These are phyloP conservation scores for Diaporthe longicolla DNA, from an alignment of 2,329 filamentous ascomycete genomes.

Conservation along the genomic window DNA sequence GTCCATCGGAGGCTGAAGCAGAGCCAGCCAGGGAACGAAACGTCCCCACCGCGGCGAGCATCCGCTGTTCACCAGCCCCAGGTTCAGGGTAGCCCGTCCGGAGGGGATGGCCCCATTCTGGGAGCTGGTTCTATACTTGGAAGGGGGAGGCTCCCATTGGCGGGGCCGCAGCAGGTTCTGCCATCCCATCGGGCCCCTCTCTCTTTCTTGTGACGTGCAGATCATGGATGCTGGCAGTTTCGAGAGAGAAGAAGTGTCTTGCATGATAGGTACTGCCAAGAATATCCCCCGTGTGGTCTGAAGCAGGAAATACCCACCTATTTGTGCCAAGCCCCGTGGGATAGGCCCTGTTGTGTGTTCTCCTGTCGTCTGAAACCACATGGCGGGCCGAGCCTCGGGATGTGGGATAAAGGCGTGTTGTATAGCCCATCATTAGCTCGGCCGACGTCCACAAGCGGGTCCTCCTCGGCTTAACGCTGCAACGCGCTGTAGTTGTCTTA, in stretches of 20 bases:
- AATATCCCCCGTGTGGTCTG: conserved; percentile 13
- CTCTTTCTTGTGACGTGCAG: conserved; percentile 14
- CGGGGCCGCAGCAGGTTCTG: conserved; percentile 4
- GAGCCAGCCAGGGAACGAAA: conserved; percentile 25
- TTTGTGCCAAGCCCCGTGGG: conserved; percentile 13
- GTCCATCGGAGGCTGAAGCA: conserved; percentile 17
- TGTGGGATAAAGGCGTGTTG: conserved; percentile 14
- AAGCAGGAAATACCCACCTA: conserved; percentile 7
- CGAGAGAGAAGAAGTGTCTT: not conserved
- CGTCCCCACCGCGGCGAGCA: conserved; percentile 16
- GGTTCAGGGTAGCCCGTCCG: not conserved
- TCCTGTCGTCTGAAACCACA: conserved; percentile 19
- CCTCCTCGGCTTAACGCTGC: not conserved
- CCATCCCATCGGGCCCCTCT: conserved; percentile 7
- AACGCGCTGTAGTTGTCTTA: not conserved
- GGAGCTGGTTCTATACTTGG: conserved; percentile 20
- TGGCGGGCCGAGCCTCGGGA: conserved; percentile 23
- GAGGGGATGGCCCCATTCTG: not conserved
- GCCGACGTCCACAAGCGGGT: not conserved
- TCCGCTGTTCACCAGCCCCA: not conserved
- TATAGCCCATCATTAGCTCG: conserved; percentile 12
- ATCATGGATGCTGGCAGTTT: conserved; percentile 24
- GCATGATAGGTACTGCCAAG: conserved; percentile 25
- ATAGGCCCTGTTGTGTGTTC: conserved; percentile 14
- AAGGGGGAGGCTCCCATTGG: not conserved